A percentile compares a stretch with the other conserved stretches of the same genome.
Conservation (phyloP, 176 grass and related monocot genomes). For the Chrysopogon serrulatus region DNA sequence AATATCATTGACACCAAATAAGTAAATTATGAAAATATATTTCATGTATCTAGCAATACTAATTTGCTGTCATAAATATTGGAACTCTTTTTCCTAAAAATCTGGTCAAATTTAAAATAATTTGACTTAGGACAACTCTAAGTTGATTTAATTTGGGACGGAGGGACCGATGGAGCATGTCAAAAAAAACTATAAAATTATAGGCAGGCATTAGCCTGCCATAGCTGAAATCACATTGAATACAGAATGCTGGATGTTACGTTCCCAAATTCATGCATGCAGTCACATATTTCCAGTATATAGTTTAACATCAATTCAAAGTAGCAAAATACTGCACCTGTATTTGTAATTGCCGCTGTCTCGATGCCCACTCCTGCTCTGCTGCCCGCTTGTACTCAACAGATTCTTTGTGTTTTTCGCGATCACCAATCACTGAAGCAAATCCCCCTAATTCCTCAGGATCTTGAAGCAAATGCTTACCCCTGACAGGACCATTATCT, state of each 20-base stretch:
- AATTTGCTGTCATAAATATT: background rate
- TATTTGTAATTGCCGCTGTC: conserved; percentile 65
- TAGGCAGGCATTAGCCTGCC: background rate
- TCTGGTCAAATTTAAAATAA: background rate
- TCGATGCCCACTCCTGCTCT: conserved; percentile 87
- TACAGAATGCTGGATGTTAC: background rate
- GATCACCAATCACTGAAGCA: conserved; percentile 35
- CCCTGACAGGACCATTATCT: background rate
- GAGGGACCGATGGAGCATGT: background rate
- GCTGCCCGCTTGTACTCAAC: conserved; percentile 60
- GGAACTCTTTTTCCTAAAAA: background rate
- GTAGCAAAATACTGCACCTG: conserved; percentile 46
- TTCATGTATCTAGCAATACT: background rate
- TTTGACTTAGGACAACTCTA: background rate
- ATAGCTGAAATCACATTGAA: conserved; percentile 15
- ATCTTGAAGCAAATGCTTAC: conserved; percentile 21
- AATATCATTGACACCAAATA: background rate
- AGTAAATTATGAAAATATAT: background rate
- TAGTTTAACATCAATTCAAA: conserved; percentile 1
- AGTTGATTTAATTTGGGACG: background rate
- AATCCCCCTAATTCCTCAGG: background rate
- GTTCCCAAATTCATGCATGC: background rate
- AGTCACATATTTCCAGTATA: background rate
- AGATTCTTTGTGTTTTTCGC: conserved; percentile 94
- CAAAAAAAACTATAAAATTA: background rate